phyloP scores from a whole-genome alignment of 2,329 filamentous ascomycete species.

The Ophiostoma perfectum region DNA sequence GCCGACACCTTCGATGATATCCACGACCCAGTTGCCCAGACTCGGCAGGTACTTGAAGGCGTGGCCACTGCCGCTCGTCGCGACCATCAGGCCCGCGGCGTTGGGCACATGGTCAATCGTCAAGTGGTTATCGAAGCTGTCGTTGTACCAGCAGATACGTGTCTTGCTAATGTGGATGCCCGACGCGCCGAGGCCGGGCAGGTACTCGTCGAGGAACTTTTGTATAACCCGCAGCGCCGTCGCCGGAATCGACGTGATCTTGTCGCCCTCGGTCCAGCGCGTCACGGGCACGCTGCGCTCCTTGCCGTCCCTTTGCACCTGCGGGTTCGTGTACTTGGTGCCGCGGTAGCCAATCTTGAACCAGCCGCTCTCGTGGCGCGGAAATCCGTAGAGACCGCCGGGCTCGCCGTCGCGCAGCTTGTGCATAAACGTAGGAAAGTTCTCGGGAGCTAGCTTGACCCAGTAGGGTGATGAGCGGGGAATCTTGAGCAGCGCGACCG shows the following conservation, averaged over 20 bases:
- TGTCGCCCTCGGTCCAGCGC: slow-evolving; percentile 31
- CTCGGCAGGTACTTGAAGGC: slow-evolving; percentile 33
- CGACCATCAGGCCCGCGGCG: slow-evolving; percentile 14
- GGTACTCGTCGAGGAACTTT: slow-evolving; percentile 36
- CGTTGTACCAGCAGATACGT: slow-evolving; percentile 36
- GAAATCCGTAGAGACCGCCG: slow-evolving; percentile 31
- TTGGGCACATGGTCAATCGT: slow-evolving; percentile 35
- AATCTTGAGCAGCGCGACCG: slow-evolving; percentile 41
- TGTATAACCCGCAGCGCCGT: slow-evolving; percentile 24
- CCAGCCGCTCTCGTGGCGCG: slow-evolving; percentile 26
- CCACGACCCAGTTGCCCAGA: slow-evolving; percentile 39
- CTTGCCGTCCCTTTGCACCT: slow-evolving; percentile 32
- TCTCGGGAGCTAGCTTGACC: slow-evolving; percentile 38
- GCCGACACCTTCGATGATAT: slow-evolving; percentile 38
- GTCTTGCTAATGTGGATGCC: slow-evolving; percentile 36
- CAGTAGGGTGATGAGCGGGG: slow-evolving; percentile 36
- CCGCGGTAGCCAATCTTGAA: slow-evolving; percentile 33
- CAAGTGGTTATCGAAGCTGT: slow-evolving; percentile 35
- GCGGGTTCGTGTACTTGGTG: slow-evolving; percentile 38
- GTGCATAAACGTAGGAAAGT: slow-evolving; percentile 33
- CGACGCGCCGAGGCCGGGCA: slow-evolving; percentile 38
- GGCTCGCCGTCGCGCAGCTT: slow-evolving; percentile 26
- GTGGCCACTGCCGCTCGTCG: slow-evolving; percentile 29
- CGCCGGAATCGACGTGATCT: slow-evolving; percentile 25
- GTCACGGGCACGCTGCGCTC: slow-evolving; percentile 39